Base-by-base conservation (phyloP, 139 green algal species). In the Pedinophyceae sp. region DNA sequence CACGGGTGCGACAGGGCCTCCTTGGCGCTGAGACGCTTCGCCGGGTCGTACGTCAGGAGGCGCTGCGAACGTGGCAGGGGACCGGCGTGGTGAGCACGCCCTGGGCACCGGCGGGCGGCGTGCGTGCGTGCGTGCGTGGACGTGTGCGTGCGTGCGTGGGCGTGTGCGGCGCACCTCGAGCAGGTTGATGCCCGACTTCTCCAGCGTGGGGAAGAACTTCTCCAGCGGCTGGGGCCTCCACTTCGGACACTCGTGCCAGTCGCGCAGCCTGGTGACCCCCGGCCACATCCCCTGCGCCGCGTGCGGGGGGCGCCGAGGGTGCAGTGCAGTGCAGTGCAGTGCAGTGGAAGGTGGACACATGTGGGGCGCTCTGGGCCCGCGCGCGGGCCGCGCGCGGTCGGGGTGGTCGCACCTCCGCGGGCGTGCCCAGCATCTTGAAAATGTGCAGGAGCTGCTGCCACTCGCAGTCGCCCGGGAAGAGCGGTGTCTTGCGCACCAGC, bases 381-480 rank as follows among this genome's bases (percentile, higher is more conserved):
- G 50, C 41, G 39, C 61, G 46, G 3, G 43, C 58, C 2, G 84
- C 68, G 18, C 72, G 67, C 0, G 77, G 75, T 68, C 70, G 84
- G 2, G 18, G 52, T n/a, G n/a, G n/a, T n/a, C n/a, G n/a, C 2
- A 45, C 50, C 27, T 81, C 72, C 7, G 64, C 58, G 2, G 77
- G 77, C 2, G 77, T 85, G 52, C 77, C 77, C 50, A 81, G 50
- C 13, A 78, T 29, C 20, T 66, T 68, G 50, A 85, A 85, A 26
- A 85, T 82, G 41, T 80, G 79, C 52, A 77, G 79, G 6, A 85
- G 58, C 65, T 85, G 68, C 48, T 82, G 73, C n/a, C 83, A 83
- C 20, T 84, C 72, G 54, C 73, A 87, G 65, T 93, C 84, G 3
- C 82, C 83, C 5, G 82, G 82, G 66, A 93, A 93, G 23, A 93